Percentiles rank a stretch among this genome's conserved stretches.
phyloP scores from a whole-genome alignment of 2,329 filamentous ascomycete genomes.

The Lasiodiplodia sp. region DNA sequence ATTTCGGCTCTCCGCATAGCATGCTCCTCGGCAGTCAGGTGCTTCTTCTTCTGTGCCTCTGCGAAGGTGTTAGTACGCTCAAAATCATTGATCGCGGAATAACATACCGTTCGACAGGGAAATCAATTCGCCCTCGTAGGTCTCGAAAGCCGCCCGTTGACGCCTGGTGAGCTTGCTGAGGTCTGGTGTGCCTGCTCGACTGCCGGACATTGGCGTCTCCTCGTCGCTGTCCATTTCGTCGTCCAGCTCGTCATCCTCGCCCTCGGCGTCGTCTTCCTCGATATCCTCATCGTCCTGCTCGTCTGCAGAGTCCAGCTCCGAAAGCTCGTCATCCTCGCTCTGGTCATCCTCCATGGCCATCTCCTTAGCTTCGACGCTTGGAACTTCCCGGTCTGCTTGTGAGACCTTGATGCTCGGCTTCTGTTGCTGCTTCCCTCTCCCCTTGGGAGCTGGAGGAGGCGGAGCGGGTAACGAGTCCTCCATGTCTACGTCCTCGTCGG shows the following conservation, averaged over 20 bases:
- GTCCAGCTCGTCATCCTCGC: slow-evolving; percentile 51
- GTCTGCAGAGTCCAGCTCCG: slow-evolving; percentile 45
- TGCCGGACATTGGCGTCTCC: slow-evolving; percentile 59
- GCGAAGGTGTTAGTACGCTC: slow-evolving; percentile 35
- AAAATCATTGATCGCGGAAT: slow-evolving; percentile 23
- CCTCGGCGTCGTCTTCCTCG: slow-evolving; percentile 51
- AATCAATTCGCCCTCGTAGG: slow-evolving; percentile 58
- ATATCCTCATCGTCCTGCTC: slow-evolving; percentile 53
- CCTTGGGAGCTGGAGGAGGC: slow-evolving; percentile 32
- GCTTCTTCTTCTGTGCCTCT: slow-evolving; percentile 75
- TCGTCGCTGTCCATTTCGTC: slow-evolving; percentile 57
- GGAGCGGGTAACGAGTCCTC: slow-evolving; percentile 40
- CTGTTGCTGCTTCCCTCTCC: slow-evolving; percentile 40
- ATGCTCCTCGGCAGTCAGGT: slow-evolving; percentile 75
- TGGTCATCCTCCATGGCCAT: slow-evolving; percentile 56
- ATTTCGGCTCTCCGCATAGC: slow-evolving; percentile 77
- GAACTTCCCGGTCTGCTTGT: slow-evolving; percentile 36
- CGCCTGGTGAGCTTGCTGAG: slow-evolving; percentile 72
- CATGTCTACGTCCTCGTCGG: slow-evolving; percentile 34
- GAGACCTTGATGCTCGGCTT: slow-evolving; percentile 46
- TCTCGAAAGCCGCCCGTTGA: slow-evolving; percentile 67
- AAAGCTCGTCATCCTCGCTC: slow-evolving; percentile 53
- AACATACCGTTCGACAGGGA: slow-evolving; percentile 58
- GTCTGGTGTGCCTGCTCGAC: slow-evolving; percentile 67
- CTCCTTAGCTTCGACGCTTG: slow-evolving; percentile 57